Percentiles rank a stretch among this genome's conserved stretches.
Conservation (phyloP, 2,329 filamentous ascomycete species). For the Fusarium secorum region DNA sequence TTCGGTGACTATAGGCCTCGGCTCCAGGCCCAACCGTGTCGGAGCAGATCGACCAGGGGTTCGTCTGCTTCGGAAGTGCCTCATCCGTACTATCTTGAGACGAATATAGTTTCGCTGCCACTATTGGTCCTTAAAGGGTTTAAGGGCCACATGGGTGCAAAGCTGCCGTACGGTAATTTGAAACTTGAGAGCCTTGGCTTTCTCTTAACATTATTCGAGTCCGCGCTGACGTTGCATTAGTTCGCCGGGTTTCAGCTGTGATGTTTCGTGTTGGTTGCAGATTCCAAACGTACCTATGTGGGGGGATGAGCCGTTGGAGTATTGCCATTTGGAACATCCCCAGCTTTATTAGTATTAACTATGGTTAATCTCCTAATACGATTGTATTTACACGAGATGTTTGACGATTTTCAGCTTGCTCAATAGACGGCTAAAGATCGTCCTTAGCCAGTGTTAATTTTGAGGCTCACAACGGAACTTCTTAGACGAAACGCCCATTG, state of each 20-base stretch:
- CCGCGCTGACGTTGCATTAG: neutral
- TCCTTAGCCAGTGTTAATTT: neutral
- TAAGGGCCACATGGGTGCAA: neutral
- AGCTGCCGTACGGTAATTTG: neutral
- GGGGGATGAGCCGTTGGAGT: neutral
- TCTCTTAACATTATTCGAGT: neutral
- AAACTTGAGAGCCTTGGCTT: slow-evolving; percentile 7
- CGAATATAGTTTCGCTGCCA: slow-evolving; percentile 30
- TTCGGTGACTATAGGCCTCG: slow-evolving; percentile 13
- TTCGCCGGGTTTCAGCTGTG: neutral
- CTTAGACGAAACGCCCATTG: neutral
- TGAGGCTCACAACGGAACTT: neutral
- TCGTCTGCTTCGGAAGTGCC: slow-evolving; percentile 32
- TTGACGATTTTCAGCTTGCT: neutral
- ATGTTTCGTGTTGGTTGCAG: slow-evolving; percentile 35
- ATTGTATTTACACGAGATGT: neutral
- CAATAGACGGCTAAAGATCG: neutral
- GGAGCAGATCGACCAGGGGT: slow-evolving; percentile 17
- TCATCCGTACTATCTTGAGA: slow-evolving; percentile 34
- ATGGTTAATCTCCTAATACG: neutral
- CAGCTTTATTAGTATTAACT: neutral
- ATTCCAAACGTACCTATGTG: neutral
- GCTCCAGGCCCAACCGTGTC: slow-evolving; percentile 19
- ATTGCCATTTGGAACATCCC: slow-evolving; percentile 1
- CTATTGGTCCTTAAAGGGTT: neutral